Evolutionary conservation across 75 land plant species (phyloP), one percentile per base, ranked within the genome.

Genomic region (Gnetum montanum): DNA sequence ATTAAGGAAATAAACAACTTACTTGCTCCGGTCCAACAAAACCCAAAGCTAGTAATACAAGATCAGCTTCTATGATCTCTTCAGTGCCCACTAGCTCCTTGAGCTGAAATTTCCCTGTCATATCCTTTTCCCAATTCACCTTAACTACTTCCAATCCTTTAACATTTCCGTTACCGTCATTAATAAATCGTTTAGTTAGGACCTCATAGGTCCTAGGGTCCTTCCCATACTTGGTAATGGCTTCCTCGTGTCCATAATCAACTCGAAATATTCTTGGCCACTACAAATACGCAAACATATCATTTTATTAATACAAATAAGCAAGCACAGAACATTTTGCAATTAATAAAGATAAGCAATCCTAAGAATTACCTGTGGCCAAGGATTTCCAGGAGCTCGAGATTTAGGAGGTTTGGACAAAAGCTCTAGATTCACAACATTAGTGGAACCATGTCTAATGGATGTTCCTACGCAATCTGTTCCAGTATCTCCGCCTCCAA

Each of bases 401-500:
- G 67, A 64, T 19, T 47, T 47, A 50, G 99, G 96, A 20, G 99
- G 99, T 63, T 83, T 44, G 24, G 99, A 88, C 31, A 90, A 83
- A 33, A 94, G 85, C 76, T 94, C 99, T 31, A 94, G 56, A 65
- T 94, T 94, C 37, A 86, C 72, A 58, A 90, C 25, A 49, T 52
- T 78, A 10, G 57, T 65, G 68, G 92, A 83, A 6, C 88, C 99
- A 76, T 94, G 99, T 18, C 99, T 63, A 37, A 94, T 72, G 6
- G 99, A 72, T 30, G 99, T 94, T 15, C 77, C 99, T 31, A 94
- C 81, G 60, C 99, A 94, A 59, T 94, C 99, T 4, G 99, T 94
- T 6, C 99, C 99, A 53, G 99, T 95, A 53, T 95, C 99, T 49
- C 99, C 99, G 18, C 99, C 99, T 43, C 99, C 97, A 60, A 95